Conservation (phyloP, 352 stramenopile species). For the Blastocystis sp. region DNA sequence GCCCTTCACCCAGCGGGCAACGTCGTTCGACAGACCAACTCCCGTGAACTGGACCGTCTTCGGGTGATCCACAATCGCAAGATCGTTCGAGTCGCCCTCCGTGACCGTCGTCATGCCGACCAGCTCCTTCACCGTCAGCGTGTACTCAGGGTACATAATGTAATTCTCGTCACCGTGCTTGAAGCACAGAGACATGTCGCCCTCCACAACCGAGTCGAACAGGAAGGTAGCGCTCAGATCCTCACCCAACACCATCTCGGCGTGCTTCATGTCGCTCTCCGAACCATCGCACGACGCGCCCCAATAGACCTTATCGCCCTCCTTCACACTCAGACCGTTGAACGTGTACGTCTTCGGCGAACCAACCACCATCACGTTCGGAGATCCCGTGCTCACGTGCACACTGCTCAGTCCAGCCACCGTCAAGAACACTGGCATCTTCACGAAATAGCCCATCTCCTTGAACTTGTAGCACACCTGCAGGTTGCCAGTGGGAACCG, state of each 20-base stretch:
- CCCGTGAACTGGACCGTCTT: constrained; percentile 44
- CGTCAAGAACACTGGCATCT: constrained; percentile 49
- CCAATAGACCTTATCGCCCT: constrained; percentile 31
- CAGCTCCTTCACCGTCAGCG: constrained; percentile 4
- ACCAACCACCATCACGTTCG: constrained; percentile 37
- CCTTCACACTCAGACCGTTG: constrained; percentile 15
- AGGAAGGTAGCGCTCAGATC: constrained; percentile 1
- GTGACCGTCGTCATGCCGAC: neutral
- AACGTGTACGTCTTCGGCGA: constrained; percentile 37
- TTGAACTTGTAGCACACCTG: constrained; percentile 57
- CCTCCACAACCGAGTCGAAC: neutral
- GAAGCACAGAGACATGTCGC: constrained; percentile 8
- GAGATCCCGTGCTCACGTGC: neutral
- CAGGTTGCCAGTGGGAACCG: neutral
- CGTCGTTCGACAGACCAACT: neutral
- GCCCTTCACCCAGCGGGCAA: constrained; percentile 46
- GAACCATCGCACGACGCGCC: neutral
- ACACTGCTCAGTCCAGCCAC: constrained; percentile 20
- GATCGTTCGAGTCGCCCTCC: neutral
- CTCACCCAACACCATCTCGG: neutral
- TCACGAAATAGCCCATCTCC: constrained; percentile 45
- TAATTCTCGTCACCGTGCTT: constrained; percentile 2
- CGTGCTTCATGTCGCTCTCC: neutral
- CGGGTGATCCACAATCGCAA: constrained; percentile 35
- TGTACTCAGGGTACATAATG: neutral